phyloP scores from a whole-genome alignment of 129 eudicot species.

The Silybum marianum region DNA sequence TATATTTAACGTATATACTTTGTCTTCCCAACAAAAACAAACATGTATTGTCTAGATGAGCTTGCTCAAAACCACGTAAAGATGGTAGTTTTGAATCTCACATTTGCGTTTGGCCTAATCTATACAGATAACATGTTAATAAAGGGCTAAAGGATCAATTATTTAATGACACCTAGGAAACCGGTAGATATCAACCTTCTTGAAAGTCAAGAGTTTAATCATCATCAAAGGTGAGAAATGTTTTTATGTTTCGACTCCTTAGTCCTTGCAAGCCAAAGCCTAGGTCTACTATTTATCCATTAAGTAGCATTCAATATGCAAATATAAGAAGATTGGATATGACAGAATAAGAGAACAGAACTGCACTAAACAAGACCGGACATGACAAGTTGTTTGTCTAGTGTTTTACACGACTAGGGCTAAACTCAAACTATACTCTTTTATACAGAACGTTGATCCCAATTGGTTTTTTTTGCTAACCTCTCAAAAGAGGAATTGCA shows the following conservation, averaged over 20 bases:
- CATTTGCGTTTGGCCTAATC: background rate
- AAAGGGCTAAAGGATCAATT: background rate
- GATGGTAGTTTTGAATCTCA: background rate
- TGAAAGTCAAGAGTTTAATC: background rate
- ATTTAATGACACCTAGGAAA: background rate
- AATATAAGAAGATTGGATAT: background rate
- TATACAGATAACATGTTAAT: too few relatives aligned
- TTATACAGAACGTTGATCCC: background rate
- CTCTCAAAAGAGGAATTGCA: background rate
- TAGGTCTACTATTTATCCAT: too few relatives aligned
- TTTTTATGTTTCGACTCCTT: too few relatives aligned
- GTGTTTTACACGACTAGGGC: background rate
- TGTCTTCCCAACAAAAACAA: background rate
- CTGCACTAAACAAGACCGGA: background rate
- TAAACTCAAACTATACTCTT: background rate
- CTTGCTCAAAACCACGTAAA: background rate
- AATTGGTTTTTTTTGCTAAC: background rate
- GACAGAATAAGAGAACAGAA: too few relatives aligned
- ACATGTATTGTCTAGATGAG: background rate
- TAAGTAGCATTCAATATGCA: too few relatives aligned
- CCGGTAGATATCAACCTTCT: background rate
- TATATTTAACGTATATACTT: too few relatives aligned
- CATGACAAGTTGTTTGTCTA: background rate
- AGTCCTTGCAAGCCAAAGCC: too few relatives aligned
- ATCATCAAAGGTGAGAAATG: too few relatives aligned